Percentiles rank a stretch among this genome's conserved stretches.
These are phyloP conservation scores for Tetraselmis chui DNA, from an alignment of 139 green algal genomes.

Conservation along the genomic window DNA sequence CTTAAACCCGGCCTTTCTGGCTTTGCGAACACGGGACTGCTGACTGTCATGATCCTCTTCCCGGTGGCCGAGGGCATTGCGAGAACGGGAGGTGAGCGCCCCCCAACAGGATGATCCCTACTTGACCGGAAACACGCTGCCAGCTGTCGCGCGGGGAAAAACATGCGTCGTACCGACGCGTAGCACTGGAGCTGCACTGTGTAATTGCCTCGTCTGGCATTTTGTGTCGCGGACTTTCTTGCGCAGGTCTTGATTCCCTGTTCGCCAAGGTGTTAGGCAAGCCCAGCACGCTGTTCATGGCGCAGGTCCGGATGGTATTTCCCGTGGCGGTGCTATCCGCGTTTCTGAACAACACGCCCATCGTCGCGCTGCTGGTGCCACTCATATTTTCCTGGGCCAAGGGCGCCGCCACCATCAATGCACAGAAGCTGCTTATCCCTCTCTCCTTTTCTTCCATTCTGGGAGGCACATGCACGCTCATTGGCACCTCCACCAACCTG, in stretches of 20 bases:
- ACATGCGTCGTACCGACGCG: too few species aligned
- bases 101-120: too few species aligned
- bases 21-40: constrained; percentile 36
- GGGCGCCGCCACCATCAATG: constrained; percentile 16
- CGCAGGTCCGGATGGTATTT: constrained; percentile 35
- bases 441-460: constrained; percentile 63
- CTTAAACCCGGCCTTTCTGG: constrained; percentile 23
- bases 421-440: constrained; percentile 60
- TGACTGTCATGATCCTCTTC: constrained; percentile 47
- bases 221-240: too few species aligned
- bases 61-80: constrained; percentile 41
- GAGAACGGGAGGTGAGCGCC: constrained; percentile 30
- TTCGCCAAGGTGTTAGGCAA: constrained; percentile 28
- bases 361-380: constrained; percentile 53
- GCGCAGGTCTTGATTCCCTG: constrained; percentile 22
- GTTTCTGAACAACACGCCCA: constrained; percentile 80
- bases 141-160: too few species aligned
- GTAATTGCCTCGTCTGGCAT: too few species aligned
- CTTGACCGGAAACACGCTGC: too few species aligned
- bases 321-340: constrained; percentile 48
- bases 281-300: constrained; percentile 14
- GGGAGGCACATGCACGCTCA: constrained; percentile 70
- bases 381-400: constrained; percentile 39
- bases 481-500: constrained; percentile 77
- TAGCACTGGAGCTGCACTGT: too few species aligned